Evolutionary conservation across 2,329 filamentous ascomycete species (phyloP).

Genomic region (Xylariaceae sp.): DNA sequence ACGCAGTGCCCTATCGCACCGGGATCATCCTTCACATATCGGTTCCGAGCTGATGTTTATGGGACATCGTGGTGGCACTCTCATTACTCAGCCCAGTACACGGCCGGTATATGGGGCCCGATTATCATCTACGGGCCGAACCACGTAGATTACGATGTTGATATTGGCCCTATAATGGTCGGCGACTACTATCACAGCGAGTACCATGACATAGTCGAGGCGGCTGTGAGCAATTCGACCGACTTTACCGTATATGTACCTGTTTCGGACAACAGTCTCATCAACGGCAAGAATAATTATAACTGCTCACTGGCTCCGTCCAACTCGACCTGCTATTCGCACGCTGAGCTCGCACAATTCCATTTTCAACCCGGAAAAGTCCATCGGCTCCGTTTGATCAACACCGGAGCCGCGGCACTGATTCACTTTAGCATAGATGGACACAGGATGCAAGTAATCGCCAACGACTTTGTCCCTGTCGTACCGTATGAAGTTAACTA

Average conservation of each 20-base stretch:
- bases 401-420: constrained; percentile 34
- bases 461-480: constrained; percentile 45
- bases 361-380: constrained; percentile 34
- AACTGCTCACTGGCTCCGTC: constrained; percentile 5
- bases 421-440: constrained; percentile 39
- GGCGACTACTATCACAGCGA: constrained; percentile 14
- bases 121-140: constrained; percentile 29
- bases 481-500: constrained; percentile 42
- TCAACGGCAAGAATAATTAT: constrained; percentile 15
- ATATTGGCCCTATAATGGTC: constrained; percentile 15
- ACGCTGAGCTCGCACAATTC: constrained; percentile 21
- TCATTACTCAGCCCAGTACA: constrained; percentile 1
- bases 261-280: constrained; percentile 26
- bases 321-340: constrained; percentile 1
- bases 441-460: constrained; percentile 44
- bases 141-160: constrained; percentile 17
- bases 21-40: constrained; percentile 55
- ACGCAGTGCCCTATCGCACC: constrained; percentile 59
- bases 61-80: constrained; percentile 27
- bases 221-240: neutral
- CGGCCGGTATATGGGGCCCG: constrained; percentile 29
- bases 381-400: constrained; percentile 36
- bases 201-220: constrained; percentile 10
- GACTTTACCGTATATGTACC: constrained; percentile 22
- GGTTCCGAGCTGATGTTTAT: constrained; percentile 49